Evolutionary conservation across 2,329 filamentous ascomycete species (phyloP).

Genomic region (Stachybotrys echinatus): DNA sequence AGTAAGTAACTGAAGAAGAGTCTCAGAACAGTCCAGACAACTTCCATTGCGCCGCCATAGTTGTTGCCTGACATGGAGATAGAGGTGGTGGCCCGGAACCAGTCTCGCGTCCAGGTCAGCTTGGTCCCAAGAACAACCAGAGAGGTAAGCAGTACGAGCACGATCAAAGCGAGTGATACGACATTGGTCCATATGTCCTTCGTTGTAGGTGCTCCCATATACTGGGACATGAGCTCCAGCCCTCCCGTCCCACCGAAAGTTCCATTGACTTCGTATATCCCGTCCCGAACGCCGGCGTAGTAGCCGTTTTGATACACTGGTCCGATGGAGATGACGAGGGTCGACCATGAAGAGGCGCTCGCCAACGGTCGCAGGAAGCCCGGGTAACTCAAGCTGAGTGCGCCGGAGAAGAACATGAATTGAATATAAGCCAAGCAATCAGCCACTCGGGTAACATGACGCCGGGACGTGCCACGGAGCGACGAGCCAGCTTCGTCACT

Average conservation of each 20-base stretch:
- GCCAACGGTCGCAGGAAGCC: constrained; percentile 69
- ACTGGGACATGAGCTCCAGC: constrained; percentile 61
- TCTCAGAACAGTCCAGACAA: constrained; percentile 50
- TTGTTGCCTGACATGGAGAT: neutral
- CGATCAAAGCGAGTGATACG: constrained; percentile 55
- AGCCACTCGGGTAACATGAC: constrained; percentile 7
- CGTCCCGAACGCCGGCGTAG: constrained; percentile 35
- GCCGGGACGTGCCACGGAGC: neutral
- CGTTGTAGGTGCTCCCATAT: constrained; percentile 58
- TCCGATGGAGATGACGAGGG: constrained; percentile 51
- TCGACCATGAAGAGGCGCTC: constrained; percentile 62
- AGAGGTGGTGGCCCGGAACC: constrained; percentile 24
- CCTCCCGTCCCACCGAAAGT: constrained; percentile 52
- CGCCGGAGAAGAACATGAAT: constrained; percentile 66
- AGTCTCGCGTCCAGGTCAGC: constrained; percentile 40
- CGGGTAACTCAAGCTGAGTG: constrained; percentile 65
- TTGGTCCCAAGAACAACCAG: constrained; percentile 35
- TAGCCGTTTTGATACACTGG: constrained; percentile 10
- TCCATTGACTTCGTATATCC: constrained; percentile 62
- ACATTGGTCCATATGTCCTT: constrained; percentile 65
- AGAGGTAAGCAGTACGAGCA: constrained; percentile 55
- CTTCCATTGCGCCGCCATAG: neutral
- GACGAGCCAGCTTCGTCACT: neutral
- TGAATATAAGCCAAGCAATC: constrained; percentile 72
- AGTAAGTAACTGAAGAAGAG: constrained; percentile 74